Evolutionary conservation across 441 rosid species (phyloP).

Genomic region (Gossypium davidsonii): DNA sequence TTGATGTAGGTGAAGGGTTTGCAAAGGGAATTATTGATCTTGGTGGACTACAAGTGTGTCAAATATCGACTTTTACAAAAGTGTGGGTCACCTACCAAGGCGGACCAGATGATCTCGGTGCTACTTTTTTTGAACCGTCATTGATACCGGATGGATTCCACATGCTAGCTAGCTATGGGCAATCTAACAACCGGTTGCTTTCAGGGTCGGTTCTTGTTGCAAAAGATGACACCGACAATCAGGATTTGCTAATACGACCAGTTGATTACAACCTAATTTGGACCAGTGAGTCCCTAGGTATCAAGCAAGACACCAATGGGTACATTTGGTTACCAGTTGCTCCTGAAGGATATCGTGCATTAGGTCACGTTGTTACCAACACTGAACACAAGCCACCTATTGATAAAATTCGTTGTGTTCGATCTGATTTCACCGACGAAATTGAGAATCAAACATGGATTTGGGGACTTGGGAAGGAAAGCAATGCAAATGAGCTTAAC

Average conservation of each 20-base stretch:
- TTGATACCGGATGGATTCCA: conserved; percentile 43
- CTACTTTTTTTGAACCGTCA: conserved; percentile 72
- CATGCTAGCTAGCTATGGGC: conserved; percentile 61
- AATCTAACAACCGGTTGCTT: conserved; percentile 53
- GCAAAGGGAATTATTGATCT: conserved; percentile 54
- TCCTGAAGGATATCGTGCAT: conserved; percentile 56
- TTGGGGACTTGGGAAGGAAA: conserved; percentile 40
- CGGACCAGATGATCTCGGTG: conserved; percentile 66
- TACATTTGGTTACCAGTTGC: conserved; percentile 65
- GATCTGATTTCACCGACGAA: conserved; percentile 59
- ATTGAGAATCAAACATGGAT: conserved; percentile 43
- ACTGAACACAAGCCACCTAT: conserved; percentile 56
- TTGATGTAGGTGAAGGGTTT: conserved; percentile 47
- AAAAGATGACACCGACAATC: conserved; percentile 20
- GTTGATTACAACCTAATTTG: conserved; percentile 63
- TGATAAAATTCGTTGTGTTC: conserved; percentile 50
- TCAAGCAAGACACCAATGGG: conserved; percentile 55
- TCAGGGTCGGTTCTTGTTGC: conserved; percentile 57
- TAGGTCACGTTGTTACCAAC: conserved; percentile 57
- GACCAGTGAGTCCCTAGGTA: conserved; percentile 49
- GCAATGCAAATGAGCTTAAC: conserved; percentile 28
- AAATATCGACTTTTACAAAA: conserved; percentile 35
- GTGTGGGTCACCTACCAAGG: conserved; percentile 69
- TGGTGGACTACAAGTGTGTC: conserved; percentile 55
- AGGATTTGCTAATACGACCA: conserved; percentile 34